Percentiles rank a stretch among this genome's conserved stretches.
These are phyloP conservation scores for Maudiozyma turicensis DNA, from an alignment of 805 yeast species.

Conservation along the genomic window DNA sequence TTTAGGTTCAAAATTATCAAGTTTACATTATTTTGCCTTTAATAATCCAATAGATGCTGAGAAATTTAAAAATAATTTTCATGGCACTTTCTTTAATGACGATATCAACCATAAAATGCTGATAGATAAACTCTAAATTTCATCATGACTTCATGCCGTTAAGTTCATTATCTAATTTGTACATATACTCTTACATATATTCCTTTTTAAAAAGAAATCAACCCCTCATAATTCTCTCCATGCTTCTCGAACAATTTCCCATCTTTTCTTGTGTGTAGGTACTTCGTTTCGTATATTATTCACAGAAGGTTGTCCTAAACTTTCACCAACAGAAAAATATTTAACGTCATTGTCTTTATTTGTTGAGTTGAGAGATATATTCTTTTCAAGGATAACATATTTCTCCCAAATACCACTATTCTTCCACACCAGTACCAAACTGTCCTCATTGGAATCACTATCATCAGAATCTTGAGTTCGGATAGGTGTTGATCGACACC, in stretches of 20 bases:
- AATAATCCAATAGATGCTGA: conserved; percentile 36
- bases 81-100: conserved; percentile 32
- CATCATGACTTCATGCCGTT: neutral
- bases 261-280: conserved; percentile 23
- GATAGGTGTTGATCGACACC: conserved; percentile 11
- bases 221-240: conserved; percentile 40
- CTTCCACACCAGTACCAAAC: conserved; percentile 69
- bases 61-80: conserved; percentile 42
- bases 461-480: conserved; percentile 1
- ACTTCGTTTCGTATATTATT: conserved; percentile 9
- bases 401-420: conserved; percentile 75
- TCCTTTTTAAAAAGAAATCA: too few species aligned
- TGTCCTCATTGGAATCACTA: conserved; percentile 42
- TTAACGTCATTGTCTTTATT: neutral
- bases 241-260: conserved; percentile 57
- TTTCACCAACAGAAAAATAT: conserved; percentile 14
- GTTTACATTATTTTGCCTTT: conserved; percentile 30
- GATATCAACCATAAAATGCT: conserved; percentile 10
- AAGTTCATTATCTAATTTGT: neutral
- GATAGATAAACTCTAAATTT: conserved; percentile 8
- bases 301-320: conserved; percentile 9
- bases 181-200: neutral
- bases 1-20: conserved; percentile 10
- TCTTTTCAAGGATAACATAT: conserved; percentile 55
- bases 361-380: conserved; percentile 6